A percentile compares a stretch with the other conserved stretches of the same genome.
Evolutionary conservation across 2,329 filamentous ascomycete species (phyloP).

Genomic region (Epichloe hybrida): DNA sequence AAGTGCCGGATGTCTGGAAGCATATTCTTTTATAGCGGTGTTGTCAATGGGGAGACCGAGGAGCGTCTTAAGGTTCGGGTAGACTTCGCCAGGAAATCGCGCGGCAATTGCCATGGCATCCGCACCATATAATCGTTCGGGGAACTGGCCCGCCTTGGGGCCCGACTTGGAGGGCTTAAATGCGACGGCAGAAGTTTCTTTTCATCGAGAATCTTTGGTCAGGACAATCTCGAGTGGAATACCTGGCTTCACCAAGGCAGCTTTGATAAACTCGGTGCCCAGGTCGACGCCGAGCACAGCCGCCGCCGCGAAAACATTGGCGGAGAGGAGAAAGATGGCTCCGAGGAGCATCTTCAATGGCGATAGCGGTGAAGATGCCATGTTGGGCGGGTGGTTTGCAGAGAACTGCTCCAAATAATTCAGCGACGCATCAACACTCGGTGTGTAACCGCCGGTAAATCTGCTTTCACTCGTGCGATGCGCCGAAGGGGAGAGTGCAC

Average conservation of each 20-base stretch:
- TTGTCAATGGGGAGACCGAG: slow-evolving; percentile 58
- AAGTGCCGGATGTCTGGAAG: slow-evolving; percentile 63
- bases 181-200: slow-evolving; percentile 79
- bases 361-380: slow-evolving; percentile 22
- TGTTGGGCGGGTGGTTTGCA: slow-evolving; percentile 14
- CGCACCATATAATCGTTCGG: slow-evolving; percentile 82
- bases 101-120: slow-evolving; percentile 80
- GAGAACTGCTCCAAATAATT: slow-evolving; percentile 3
- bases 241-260: slow-evolving; percentile 86
- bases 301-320: slow-evolving; percentile 39
- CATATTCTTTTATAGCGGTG: slow-evolving; percentile 55
- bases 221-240: slow-evolving; percentile 95
- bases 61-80: slow-evolving; percentile 82
- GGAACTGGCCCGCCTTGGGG: slow-evolving; percentile 53
- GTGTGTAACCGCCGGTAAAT: not conserved
- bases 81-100: slow-evolving; percentile 85
- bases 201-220: slow-evolving; percentile 93
- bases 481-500: not conserved
- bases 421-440: not conserved
- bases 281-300: slow-evolving; percentile 88
- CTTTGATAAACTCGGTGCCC: slow-evolving; percentile 95
- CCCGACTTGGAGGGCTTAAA: slow-evolving; percentile 74
- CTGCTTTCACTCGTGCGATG: not conserved
- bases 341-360: slow-evolving; percentile 26
- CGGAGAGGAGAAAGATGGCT: slow-evolving; percentile 22